Evolutionary conservation across 345 rosid genomes (phyloP).

Genomic region (Gossypium bickii): DNA sequence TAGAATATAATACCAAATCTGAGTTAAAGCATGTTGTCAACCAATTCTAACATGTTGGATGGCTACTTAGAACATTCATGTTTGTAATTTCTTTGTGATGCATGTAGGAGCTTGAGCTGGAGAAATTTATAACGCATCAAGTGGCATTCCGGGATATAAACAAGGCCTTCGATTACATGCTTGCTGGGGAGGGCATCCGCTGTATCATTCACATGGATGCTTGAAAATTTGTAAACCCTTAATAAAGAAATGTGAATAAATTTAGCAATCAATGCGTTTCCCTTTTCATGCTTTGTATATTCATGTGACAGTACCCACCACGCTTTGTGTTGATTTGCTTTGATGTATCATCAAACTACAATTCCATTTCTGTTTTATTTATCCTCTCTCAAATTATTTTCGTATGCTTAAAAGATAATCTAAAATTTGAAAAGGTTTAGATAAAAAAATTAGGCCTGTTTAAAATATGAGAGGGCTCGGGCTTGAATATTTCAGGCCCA

Average conservation of each 20-base stretch:
- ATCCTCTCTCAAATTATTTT: background rate
- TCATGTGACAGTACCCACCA: too few species aligned
- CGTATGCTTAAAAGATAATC: too few species aligned
- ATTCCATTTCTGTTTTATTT: background rate
- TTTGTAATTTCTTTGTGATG: background rate
- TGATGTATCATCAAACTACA: background rate
- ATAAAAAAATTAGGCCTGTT: too few species aligned
- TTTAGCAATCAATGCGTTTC: too few species aligned
- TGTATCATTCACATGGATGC: conserved; percentile 46
- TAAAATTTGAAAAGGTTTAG: too few species aligned
- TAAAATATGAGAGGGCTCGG: too few species aligned
- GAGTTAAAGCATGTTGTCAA: background rate
- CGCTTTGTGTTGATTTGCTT: too few species aligned
- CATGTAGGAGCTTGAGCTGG: conserved; percentile 36
- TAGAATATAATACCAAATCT: background rate
- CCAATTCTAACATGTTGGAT: background rate
- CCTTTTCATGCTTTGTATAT: too few species aligned
- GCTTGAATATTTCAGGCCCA: too few species aligned
- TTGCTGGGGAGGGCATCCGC: conserved; percentile 40
- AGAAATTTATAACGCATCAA: conserved; percentile 45
- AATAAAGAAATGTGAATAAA: too few species aligned
- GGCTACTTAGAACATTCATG: background rate
- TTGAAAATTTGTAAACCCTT: background rate
- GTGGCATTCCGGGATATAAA: conserved; percentile 41
- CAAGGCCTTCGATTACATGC: conserved; percentile 46